A percentile compares a stretch with the other conserved stretches of the same genome.
phyloP scores from a whole-genome alignment of 2,329 filamentous ascomycete genomes.

The Rhytidhysteron rufulum region DNA sequence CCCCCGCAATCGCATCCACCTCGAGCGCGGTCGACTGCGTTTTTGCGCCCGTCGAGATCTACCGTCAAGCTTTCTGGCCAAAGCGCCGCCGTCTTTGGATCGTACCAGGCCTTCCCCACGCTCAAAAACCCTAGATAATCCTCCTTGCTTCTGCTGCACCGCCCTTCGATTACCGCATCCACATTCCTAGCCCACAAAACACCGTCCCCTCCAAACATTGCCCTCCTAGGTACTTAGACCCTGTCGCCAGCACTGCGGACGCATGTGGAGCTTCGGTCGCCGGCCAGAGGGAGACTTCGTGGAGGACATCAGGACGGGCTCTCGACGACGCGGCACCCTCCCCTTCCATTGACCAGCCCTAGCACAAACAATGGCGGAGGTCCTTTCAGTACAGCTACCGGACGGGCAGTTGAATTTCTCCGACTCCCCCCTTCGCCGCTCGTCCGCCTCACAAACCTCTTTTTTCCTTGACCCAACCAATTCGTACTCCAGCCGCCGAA shows the following conservation, averaged over 20 bases:
- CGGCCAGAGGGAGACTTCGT: not conserved
- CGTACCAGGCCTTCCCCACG: not conserved
- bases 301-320: slow-evolving; percentile 1
- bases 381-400: slow-evolving; percentile 38
- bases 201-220: not conserved
- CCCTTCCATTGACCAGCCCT: not conserved
- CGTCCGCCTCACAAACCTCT: slow-evolving; percentile 41
- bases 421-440: slow-evolving; percentile 36
- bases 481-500: slow-evolving; percentile 22
- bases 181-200: not conserved
- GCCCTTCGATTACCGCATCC: not conserved
- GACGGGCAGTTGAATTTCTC: slow-evolving; percentile 42
- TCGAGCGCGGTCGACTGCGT: no score
- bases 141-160: not conserved
- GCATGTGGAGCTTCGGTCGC: slow-evolving; percentile 1
- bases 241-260: not conserved
- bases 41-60: no score
- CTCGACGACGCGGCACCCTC: not conserved
- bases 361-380: slow-evolving; percentile 39
- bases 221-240: not conserved
- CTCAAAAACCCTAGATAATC: not conserved
- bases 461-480: slow-evolving; percentile 35
- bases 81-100: not conserved
- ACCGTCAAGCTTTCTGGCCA: slow-evolving; percentile 1
- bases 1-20: no score